Evolutionary conservation across 129 eudicot genomes (phyloP), one percentile per base, ranked within the genome.

Genomic region (Mikania micrantha): DNA sequence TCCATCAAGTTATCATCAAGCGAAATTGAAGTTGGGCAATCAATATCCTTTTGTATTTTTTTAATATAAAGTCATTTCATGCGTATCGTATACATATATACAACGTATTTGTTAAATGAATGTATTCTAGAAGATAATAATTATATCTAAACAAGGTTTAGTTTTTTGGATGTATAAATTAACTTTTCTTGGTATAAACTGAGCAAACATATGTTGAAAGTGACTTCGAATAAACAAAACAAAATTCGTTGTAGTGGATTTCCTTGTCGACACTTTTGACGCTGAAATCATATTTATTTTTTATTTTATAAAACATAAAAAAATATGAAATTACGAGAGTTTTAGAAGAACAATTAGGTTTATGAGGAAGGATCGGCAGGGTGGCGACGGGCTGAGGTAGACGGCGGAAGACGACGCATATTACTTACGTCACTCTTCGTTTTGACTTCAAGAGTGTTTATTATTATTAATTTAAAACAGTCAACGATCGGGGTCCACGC

Each of bases 401-500:
- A 12, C 62, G 62, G 20, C 38, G 36, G 62, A 25, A 15, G 38
- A 27, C 38, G 38, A 56, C 62, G 62, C 9, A 9, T 11, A 5
- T 56, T 13, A 11, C 60, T 54, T 13, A 15, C 62, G 38, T 56
- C 62, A 27, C 38, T 13, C 9, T 25, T 28, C 12, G 16, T 27
- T 25, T 56, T 56, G 62, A 56, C 62, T 56, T 56, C 7, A 24
- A 6, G 0, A 2, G 3, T 22, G 12, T 4, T 56, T 10, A 22
- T 11, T 3, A 52, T 22, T 20, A 53, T 1, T 8, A 9, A 9
- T 11, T 1, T 0, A 27, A 12, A 27, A 27, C 4, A 17, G 62
- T 56, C 62, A 56, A 56, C 62, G 62, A 13, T 8, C 36, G 19
- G 62, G 62, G 62, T 56, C 62, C 62, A 56, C 21, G 38, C 36